phyloP scores from a whole-genome alignment of 1,139 yeast species.

The Candida sojae region DNA sequence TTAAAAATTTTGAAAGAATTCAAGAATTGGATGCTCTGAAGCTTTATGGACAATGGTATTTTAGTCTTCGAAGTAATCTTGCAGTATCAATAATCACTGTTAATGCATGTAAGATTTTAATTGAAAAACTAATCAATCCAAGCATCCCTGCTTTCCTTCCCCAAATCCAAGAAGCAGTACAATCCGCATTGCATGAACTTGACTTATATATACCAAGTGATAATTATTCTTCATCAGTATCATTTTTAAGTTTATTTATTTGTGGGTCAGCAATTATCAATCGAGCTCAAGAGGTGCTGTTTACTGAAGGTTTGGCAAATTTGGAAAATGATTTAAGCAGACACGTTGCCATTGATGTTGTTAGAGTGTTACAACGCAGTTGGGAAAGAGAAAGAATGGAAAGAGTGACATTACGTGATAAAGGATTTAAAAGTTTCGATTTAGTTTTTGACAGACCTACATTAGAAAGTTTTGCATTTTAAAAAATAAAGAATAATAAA shows the following conservation, averaged over 20 bases:
- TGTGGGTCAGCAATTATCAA: conserved; percentile 9
- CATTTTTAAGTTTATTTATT: conserved; percentile 8
- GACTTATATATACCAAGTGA: conserved; percentile 6
- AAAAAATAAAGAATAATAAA: neutral
- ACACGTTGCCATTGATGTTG: conserved; percentile 9
- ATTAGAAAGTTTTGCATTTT: conserved; percentile 11
- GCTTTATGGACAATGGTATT: conserved; percentile 2
- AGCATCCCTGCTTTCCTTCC: conserved; percentile 11
- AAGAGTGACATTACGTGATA: conserved; percentile 8
- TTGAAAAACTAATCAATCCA: conserved; percentile 12
- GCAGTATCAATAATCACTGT: conserved; percentile 12
- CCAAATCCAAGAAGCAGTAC: conserved; percentile 10
- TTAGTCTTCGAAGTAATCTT: conserved; percentile 9
- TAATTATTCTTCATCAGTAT: conserved; percentile 11
- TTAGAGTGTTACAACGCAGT: conserved; percentile 5
- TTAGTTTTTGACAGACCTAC: conserved; percentile 12
- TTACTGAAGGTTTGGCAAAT: conserved; percentile 5
- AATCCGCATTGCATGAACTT: conserved; percentile 8
- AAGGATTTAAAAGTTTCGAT: conserved; percentile 12
- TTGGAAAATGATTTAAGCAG: conserved; percentile 6
- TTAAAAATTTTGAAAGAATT: neutral
- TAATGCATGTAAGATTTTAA: conserved; percentile 10
- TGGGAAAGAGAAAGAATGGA: conserved; percentile 11
- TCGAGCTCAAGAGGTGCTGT: conserved; percentile 4
- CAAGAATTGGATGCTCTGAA: conserved; percentile 5